phyloP scores from a whole-genome alignment of 805 yeast species.

The Metschnikowia matae region DNA sequence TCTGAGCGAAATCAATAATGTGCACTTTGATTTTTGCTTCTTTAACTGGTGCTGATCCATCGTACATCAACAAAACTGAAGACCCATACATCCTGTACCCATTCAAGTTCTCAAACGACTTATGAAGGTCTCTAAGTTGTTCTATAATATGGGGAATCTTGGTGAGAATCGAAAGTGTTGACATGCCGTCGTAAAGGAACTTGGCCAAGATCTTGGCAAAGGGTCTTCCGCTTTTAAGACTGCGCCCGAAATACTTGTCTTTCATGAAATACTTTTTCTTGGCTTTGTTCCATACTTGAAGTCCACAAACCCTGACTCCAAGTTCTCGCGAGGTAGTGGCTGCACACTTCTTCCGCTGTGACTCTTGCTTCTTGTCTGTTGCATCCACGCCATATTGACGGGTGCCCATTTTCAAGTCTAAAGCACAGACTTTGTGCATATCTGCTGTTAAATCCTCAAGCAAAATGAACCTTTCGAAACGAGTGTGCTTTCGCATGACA shows the following conservation, averaged over 20 bases:
- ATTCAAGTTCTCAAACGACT: slow-evolving; percentile 49
- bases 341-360: slow-evolving; percentile 79
- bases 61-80: slow-evolving; percentile 83
- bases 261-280: slow-evolving; percentile 50
- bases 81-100: slow-evolving; percentile 93
- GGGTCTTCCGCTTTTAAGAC: slow-evolving; percentile 63
- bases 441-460: slow-evolving; percentile 88
- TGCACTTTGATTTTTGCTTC: slow-evolving; percentile 43
- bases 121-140: slow-evolving; percentile 55
- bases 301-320: slow-evolving; percentile 93
- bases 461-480: slow-evolving; percentile 76
- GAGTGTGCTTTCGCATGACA: slow-evolving; percentile 39
- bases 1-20: slow-evolving; percentile 93
- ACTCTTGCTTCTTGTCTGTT: slow-evolving; percentile 57
- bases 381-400: slow-evolving; percentile 98
- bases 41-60: slow-evolving; percentile 43
- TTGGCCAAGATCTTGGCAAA: slow-evolving; percentile 72
- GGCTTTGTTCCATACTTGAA: slow-evolving; percentile 46
- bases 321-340: slow-evolving; percentile 73
- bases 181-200: slow-evolving; percentile 74
- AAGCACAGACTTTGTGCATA: slow-evolving; percentile 80
- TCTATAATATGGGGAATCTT: slow-evolving; percentile 66
- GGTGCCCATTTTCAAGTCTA: slow-evolving; percentile 97
- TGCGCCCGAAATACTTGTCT: slow-evolving; percentile 92
- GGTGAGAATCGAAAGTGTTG: slow-evolving; percentile 51